Base-by-base conservation (phyloP, 179 eudicot genomes). In the Beta corolliflora region DNA sequence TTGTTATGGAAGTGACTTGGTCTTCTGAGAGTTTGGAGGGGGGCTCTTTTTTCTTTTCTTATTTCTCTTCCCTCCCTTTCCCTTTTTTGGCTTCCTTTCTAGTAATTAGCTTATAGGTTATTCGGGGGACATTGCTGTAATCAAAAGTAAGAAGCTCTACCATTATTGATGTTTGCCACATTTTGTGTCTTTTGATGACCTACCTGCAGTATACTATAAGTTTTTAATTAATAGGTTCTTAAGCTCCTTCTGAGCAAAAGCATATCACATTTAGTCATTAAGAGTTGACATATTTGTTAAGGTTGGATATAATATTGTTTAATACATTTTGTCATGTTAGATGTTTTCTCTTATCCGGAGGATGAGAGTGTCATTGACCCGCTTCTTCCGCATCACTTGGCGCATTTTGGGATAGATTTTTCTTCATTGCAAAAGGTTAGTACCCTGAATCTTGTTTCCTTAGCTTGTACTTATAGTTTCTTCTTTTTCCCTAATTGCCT, bases 321-420 rank as follows among this genome's bases (percentile, higher is more conserved):
- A 4, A 66, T 72, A 29, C 74, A 73, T 86, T 90, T 88, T 90
- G 93, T 87, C 90, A 86, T 93, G 81, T 86, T 94, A 96, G 99
- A 96, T 84, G 99, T 96, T 86, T 96, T 83, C 89, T 96, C 97
- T 73, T 96, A 96, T 79, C 88, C 94, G 83, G 99, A 96, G 94
- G 99, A 96, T 86, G 97, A 93, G 67, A 89, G 98, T 86, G 98
- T 96, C 77, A 76, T 88, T 67, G 97, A 96, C 82, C 99, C 99
- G 18, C 91, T 87, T 84, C 87, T 96, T 76, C 91, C 91, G n/a
- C 93, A 94, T 55, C 99, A 96, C 89, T 88, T 96, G 91, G 97
- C 94, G 6, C 92, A 89, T 84, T 94, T 92, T 90, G 99, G 99
- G 77, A 96, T 96, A 23, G 99, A 96, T 85, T 96, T 96, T 81